Evolutionary conservation across 108 stramenopile species (phyloP).

Genomic region (Fistulifera pelliculosa): DNA sequence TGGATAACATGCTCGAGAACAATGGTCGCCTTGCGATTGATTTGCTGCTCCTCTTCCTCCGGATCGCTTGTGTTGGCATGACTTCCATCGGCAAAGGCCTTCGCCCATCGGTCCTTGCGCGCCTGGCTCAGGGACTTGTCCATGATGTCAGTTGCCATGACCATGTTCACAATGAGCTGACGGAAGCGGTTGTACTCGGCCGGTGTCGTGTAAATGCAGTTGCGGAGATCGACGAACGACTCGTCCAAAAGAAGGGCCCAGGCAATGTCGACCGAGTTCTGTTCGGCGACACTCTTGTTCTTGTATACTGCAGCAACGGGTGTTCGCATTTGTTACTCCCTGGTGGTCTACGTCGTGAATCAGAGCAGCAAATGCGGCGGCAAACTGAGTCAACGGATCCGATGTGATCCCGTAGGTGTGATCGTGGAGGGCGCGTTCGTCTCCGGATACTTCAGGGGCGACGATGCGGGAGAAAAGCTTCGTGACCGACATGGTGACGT

Average conservation of each 20-base stretch:
- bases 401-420: conserved; percentile 41
- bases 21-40: conserved; percentile 27
- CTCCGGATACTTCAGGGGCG: conserved; percentile 5
- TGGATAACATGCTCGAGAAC: conserved; percentile 37
- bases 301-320: conserved; percentile 18
- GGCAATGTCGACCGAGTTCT: conserved; percentile 13
- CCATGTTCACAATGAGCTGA: conserved; percentile 34
- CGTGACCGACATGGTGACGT: conserved; percentile 8
- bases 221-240: conserved; percentile 23
- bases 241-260: conserved; percentile 41
- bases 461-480: conserved; percentile 9
- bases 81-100: conserved; percentile 23
- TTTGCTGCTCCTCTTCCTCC: conserved; percentile 5
- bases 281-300: conserved; percentile 12
- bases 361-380: conserved; percentile 38
- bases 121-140: conserved; percentile 24
- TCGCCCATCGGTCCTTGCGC: conserved; percentile 38
- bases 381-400: conserved; percentile 49
- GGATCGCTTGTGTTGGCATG: neutral
- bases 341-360: conserved; percentile 59
- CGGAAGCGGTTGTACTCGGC: conserved; percentile 36
- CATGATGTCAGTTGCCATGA: conserved; percentile 48
- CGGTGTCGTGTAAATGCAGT: conserved; percentile 19
- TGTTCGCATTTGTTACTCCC: conserved; percentile 38
- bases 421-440: conserved; percentile 8